Evolutionary conservation across 192 early-diverging fungal genomes (phyloP).

Genomic region (Neocallimastix lanati): DNA sequence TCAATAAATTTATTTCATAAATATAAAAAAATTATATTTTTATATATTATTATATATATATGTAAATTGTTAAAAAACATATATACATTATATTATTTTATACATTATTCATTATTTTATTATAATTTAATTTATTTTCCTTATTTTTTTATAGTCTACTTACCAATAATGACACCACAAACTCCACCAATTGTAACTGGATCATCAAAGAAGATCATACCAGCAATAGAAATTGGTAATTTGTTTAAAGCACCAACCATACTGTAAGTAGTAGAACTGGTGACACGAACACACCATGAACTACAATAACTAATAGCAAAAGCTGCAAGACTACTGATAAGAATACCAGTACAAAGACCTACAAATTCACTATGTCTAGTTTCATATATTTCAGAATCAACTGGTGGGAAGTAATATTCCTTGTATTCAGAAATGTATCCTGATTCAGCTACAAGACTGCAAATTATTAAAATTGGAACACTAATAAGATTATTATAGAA

Average conservation of each 20-base stretch:
- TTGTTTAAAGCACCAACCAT: constrained; percentile 99
- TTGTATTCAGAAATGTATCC: not conserved
- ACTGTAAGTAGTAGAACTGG: constrained; percentile 65
- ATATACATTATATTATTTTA: no score
- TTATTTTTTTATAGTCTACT: not conserved
- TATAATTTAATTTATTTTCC: no score
- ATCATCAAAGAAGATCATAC: constrained; percentile 89
- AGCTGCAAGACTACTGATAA: constrained; percentile 8
- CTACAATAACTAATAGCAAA: constrained; percentile 16
- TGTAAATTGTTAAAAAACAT: no score
- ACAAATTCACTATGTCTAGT: constrained; percentile 12
- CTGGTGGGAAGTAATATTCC: constrained; percentile 5
- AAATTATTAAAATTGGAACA: constrained; percentile 36
- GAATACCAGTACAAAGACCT: constrained; percentile 1
- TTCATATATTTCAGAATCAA: constrained; percentile 6
- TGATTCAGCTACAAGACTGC: constrained; percentile 6
- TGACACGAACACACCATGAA: constrained; percentile 64
- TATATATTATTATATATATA: no score
- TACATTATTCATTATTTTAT: no score
- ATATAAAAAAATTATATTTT: no score
- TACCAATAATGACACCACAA: constrained; percentile 68
- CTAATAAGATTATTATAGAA: constrained; percentile 92
- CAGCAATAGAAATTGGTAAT: constrained; percentile 81
- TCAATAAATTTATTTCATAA: no score
- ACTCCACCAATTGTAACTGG: constrained; percentile 64